Evolutionary conservation across 2,329 filamentous ascomycete species (phyloP).

Genomic region (Karstenula rhodostoma): DNA sequence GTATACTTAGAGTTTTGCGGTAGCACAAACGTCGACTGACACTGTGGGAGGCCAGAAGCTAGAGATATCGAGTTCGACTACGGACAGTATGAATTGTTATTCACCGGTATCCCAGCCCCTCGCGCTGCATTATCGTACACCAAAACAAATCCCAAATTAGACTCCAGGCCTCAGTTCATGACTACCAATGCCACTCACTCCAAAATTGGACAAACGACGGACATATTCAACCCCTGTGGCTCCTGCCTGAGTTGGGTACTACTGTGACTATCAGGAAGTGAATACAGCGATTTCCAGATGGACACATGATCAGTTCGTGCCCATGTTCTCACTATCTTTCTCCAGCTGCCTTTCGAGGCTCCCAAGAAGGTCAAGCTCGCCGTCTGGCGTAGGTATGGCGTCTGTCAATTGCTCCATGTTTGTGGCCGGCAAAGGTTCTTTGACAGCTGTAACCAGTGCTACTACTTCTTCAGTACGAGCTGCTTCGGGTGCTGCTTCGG

Average conservation of each 20-base stretch:
- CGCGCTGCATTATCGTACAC: too few relatives aligned
- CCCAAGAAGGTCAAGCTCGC: constrained; percentile 56
- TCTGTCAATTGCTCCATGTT: constrained; percentile 16
- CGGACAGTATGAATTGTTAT: too few relatives aligned
- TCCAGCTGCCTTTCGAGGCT: constrained; percentile 58
- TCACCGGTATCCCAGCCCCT: too few relatives aligned
- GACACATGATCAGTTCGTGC: constrained; percentile 19
- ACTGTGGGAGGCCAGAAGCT: too few relatives aligned
- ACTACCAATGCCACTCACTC: neutral
- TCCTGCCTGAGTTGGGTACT: neutral
- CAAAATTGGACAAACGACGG: neutral
- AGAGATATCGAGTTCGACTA: too few relatives aligned
- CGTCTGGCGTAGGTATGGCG: constrained; percentile 39
- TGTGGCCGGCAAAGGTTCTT: constrained; percentile 5
- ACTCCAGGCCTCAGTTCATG: neutral
- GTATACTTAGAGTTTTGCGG: too few relatives aligned
- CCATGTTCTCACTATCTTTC: constrained; percentile 34
- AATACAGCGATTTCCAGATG: neutral
- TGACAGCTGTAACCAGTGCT: neutral
- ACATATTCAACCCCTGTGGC: neutral
- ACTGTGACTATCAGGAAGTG: neutral
- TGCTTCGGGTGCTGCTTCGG: neutral
- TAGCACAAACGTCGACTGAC: too few relatives aligned
- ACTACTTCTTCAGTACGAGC: neutral
- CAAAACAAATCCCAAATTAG: neutral